Evolutionary conservation across 139 green algal species (phyloP), one percentile per base, ranked within the genome.

Genomic region (Medakamo hakoo): DNA sequence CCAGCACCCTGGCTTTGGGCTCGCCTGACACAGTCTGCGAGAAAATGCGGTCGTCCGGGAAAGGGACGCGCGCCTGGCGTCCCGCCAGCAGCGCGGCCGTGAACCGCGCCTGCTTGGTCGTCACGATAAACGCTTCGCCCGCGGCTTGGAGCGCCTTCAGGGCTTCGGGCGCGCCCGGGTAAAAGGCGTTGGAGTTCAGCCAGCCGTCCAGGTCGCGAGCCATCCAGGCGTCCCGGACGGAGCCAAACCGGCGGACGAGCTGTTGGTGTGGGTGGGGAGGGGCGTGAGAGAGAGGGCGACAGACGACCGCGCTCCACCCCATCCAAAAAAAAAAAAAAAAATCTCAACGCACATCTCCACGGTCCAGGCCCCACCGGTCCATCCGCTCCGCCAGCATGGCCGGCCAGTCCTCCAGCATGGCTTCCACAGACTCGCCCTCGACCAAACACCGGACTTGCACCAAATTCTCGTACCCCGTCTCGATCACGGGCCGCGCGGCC

Each of bases 401-500:
- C 4, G 81, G 73, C 89, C 89, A 96, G 24, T 62, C 56, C 1
- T 68, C 58, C 63, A 96, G 76, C 73, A 96, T 92, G 3, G 92
- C 77, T 3, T 88, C 63, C 3, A 78, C 64, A 19, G n/a, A 56
- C 2, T 87, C 71, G 20, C 85, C 85, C 68, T 95, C 88, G 27
- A 92, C 80, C 68, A 96, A 65, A 59, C 77, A 86, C 20, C 88
- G 73, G 5, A 95, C 85, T 67, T 96, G 87, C 9, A 97, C 76
- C 20, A 98, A 75, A 73, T 98, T 98, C 68, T 99, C 93, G 72
- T 94, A 99, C 62, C 92, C 93, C 3, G 93, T 98, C 72, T 99
- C 93, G 4, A 99, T 88, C 3, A 99, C 91, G 5, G 93, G 93
- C 30, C 93, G 75, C 1, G 93, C 84, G 9, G 62, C 59, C 0